Base-by-base conservation (phyloP, 257 asterid species). In the Hygrophila difformis region DNA sequence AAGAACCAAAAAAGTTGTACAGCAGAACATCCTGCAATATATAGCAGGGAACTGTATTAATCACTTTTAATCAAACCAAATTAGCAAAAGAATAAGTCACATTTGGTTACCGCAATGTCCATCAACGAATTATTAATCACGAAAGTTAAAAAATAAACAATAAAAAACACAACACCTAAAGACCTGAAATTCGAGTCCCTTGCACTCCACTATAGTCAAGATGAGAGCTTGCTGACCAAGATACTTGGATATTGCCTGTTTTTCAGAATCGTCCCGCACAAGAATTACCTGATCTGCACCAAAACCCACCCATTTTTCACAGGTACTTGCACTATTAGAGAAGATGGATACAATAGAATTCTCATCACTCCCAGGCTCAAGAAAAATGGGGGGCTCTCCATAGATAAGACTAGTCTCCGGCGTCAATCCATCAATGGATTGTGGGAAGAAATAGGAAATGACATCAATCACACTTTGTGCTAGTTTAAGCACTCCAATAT, bases 181-280 rank as follows among this genome's bases (percentile, higher is more conserved):
- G 39, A 70, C 94, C 75, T 82, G 83, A 63, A 81, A 81, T 38
- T 81, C 93, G 1, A 81, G 72, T 44, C 93, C 93, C 56, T 81
- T 77, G 80, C 82, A 75, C 47, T 81, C 93, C 14, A 72, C 37
- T 38, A 81, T 72, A 0, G 93, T 77, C 31, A 77, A 56, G 34
- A 81, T 49, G 8, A 81, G 77, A 33, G 88, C 93, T 48, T 78
- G 75, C 40, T 38, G 55, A 20, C 82, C 88, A 20, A 78, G 57
- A 39, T 47, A 61, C 18, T 18, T 26, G 3, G 54, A 60, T 26
- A 81, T 35, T 68, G 72, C 85, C 19, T 65, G 54, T 47, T 56
- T 64, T 0, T 68, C 64, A 0, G 51, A 24, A 44, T 75, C 84
- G 58, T 81, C 84, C 15, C 93, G 63, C 1, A 81, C 93, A 2